Percentiles rank a stretch among this genome's conserved stretches.
These are phyloP conservation scores for Pochonia chlamydosporia DNA, from an alignment of 2,329 filamentous ascomycete species.

Conservation along the genomic window DNA sequence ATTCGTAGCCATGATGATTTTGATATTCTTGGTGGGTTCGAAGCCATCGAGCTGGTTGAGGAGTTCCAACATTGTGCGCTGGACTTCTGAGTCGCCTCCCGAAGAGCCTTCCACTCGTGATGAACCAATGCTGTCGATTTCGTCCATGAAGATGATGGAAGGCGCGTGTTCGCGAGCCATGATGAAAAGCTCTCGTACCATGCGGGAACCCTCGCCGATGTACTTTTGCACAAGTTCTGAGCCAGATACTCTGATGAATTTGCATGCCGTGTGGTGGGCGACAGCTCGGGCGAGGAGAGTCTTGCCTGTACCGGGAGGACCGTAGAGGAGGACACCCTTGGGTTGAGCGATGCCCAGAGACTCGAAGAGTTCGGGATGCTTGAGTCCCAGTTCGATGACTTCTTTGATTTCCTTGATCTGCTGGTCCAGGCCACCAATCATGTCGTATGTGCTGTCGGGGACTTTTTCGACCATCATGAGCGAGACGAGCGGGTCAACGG, in stretches of 20 bases:
- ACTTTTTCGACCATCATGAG: conserved; percentile 99
- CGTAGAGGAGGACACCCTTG: conserved; percentile 94
- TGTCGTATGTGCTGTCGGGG: conserved; percentile 98
- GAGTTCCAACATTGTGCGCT: conserved; percentile 96
- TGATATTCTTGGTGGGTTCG: conserved; percentile 99
- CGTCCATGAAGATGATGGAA: conserved; percentile 99
- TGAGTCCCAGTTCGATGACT: conserved; percentile 96
- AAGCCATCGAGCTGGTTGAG: conserved; percentile 98
- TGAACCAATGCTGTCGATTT: conserved; percentile 98
- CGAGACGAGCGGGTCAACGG: conserved; percentile 94
- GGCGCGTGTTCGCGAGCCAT: conserved; percentile 98
- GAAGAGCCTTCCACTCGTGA: conserved; percentile 94
- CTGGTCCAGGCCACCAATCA: conserved; percentile 98
- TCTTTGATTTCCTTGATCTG: conserved; percentile 99
- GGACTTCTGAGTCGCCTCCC: conserved; percentile 94
- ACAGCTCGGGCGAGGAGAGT: conserved; percentile 92
- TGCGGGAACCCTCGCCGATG: conserved; percentile 94
- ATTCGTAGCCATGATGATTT: conserved; percentile 99
- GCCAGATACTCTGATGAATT: conserved; percentile 95
- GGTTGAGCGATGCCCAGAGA: conserved; percentile 98
- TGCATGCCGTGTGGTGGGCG: conserved; percentile 97
- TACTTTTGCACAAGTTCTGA: conserved; percentile 98
- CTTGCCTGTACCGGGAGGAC: conserved; percentile 94
- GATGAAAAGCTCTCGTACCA: conserved; percentile 98
- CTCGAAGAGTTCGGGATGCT: conserved; percentile 98